These are phyloP conservation scores for Arthrobotrys musiformis DNA, from an alignment of 2,329 filamentous ascomycete genomes.

Conservation along the genomic window DNA sequence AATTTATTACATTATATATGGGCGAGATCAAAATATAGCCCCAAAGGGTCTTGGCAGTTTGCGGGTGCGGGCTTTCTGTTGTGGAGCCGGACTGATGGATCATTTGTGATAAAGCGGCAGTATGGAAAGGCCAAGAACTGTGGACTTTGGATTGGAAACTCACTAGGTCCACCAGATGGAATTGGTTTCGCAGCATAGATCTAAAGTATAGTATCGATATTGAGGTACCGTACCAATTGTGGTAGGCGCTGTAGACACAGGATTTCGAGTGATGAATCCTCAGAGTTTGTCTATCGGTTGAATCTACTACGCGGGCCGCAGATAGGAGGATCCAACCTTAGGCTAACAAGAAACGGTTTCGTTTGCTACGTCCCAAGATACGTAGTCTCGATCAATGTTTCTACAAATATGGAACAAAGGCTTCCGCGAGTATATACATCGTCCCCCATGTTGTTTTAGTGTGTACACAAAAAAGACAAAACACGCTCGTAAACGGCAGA, in stretches of 20 bases:
- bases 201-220: no score
- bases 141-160: no score
- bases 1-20: no score
- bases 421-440: constrained; percentile 44
- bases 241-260: background rate
- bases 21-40: no score
- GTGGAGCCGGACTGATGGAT: no score
- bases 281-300: background rate
- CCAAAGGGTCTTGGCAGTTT: no score
- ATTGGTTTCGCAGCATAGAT: no score
- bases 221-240: no score
- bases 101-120: no score
- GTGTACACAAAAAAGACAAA: constrained; percentile 56
- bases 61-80: no score
- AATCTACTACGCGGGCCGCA: background rate
- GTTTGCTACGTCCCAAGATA: background rate
- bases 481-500: constrained; percentile 24
- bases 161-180: no score
- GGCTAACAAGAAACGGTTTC: background rate
- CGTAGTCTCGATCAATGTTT: constrained; percentile 10
- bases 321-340: background rate
- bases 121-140: no score
- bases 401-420: constrained; percentile 18
- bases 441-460: constrained; percentile 62
- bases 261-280: background rate